Base-by-base conservation (phyloP, 192 early-diverging fungal species). In the Dispira simplex region DNA sequence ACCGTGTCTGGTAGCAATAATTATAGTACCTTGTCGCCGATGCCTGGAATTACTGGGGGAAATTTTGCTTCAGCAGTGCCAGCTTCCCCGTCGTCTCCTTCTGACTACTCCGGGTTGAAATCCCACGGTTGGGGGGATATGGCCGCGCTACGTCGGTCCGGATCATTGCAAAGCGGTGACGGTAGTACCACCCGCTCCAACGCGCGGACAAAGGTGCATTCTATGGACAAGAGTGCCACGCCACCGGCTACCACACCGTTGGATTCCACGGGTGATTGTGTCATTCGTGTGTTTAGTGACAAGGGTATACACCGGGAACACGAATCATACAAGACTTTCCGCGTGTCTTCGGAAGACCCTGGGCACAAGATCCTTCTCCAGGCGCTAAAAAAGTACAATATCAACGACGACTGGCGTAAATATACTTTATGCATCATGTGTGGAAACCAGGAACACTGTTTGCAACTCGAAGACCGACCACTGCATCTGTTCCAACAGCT, bases 361-460 rank as follows among this genome's bases (percentile, higher is more conserved):
- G 90, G 90, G 70, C 78, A 79, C 26, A 90, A 88, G 62, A 88
- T 97, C n/a, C 74, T 97, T 23, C 84, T 83, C 21, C 84, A 84
- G 14, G 86, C 88, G 3, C 69, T 97, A 58, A 87, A 90, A 67
- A 94, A 94, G 73, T 97, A 94, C 78, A 92, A 93, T 56, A 86
- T 97, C 26, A 71, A 68, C 44, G 90, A 90, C 64, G 82, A 90
- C 63, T 94, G 89, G 90, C 83, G 81, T 60, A 78, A 89, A 63
- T 97, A 90, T 73, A 80, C 81, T 8, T 73, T 97, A 46, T 89
- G 85, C 74, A 86, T 97, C 49, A 81, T 83, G 54, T 90, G 80
- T 65, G 85, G 84, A 26, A 25, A 20, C 13, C 26, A 20, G 20
- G 51, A 53, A 53, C 51, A 26, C 18, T 26, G 51, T 20, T 53